phyloP scores from a whole-genome alignment of 2,329 filamentous ascomycete species.

The Septoria petroselini region DNA sequence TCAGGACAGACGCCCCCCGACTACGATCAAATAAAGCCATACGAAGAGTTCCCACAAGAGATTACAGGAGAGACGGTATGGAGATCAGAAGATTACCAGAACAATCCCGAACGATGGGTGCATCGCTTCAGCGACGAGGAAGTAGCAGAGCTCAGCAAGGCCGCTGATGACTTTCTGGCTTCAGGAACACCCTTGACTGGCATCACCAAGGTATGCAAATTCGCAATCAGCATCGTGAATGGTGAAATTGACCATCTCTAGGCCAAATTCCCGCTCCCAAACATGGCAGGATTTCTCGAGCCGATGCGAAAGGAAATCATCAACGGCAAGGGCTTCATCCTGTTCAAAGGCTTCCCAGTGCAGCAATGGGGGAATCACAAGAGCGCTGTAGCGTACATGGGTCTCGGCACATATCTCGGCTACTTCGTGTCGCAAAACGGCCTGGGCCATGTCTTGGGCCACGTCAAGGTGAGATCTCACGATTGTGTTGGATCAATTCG shows the following conservation, averaged over 20 bases:
- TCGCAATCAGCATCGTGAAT: no score
- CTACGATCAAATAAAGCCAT: conserved; percentile 63
- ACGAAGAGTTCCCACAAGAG: conserved; percentile 65
- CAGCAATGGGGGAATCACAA: conserved; percentile 72
- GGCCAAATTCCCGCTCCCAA: conserved; percentile 61
- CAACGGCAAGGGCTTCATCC: conserved; percentile 82
- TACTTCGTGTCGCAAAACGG: conserved; percentile 88
- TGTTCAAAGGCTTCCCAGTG: conserved; percentile 84
- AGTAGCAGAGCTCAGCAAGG: conserved; percentile 62
- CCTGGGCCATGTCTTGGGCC: conserved; percentile 78
- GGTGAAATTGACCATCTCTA: conserved; percentile 29
- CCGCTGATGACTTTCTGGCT: conserved; percentile 67
- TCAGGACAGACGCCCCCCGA: conserved; percentile 71
- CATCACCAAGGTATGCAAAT: conserved; percentile 56
- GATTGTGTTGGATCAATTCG: background rate
- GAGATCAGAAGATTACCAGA: conserved; percentile 62
- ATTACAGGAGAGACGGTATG: conserved; percentile 72
- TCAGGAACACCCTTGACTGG: conserved; percentile 66
- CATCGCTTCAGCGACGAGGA: conserved; percentile 66
- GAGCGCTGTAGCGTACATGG: conserved; percentile 86
- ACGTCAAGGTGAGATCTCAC: conserved; percentile 59
- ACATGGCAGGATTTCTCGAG: conserved; percentile 53
- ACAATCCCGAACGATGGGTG: conserved; percentile 67
- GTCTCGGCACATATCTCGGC: conserved; percentile 73
- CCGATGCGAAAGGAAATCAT: conserved; percentile 64